phyloP scores from a whole-genome alignment of 2,329 filamentous ascomycete species.

The Chaetomiaceae sp. region DNA sequence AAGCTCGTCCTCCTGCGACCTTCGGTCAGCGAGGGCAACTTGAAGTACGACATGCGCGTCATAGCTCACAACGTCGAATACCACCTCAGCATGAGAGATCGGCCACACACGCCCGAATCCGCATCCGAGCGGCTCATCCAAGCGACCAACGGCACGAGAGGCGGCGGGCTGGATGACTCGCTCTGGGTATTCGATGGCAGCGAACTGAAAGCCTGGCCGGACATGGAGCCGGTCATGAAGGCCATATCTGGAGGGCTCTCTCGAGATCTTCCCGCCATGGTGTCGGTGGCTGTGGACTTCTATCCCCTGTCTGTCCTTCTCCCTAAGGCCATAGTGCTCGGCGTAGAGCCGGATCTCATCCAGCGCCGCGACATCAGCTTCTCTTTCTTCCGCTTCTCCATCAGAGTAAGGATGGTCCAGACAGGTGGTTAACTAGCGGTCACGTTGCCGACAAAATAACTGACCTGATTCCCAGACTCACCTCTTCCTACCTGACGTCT shows the following conservation, averaged over 20 bases:
- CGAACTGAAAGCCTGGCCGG: slow-evolving; percentile 81
- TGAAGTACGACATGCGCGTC: slow-evolving; percentile 98
- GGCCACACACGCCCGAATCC: slow-evolving; percentile 43
- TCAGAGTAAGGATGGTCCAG: slow-evolving; percentile 57
- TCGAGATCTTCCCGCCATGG: slow-evolving; percentile 65
- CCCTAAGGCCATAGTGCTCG: slow-evolving; percentile 84
- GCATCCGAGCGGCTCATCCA: slow-evolving; percentile 16
- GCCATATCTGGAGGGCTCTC: slow-evolving; percentile 59
- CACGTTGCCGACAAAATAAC: too few species aligned
- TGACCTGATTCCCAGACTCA: slow-evolving; percentile 58
- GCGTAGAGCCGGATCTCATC: slow-evolving; percentile 87
- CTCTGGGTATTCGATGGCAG: slow-evolving; percentile 91
- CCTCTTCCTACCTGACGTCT: slow-evolving; percentile 81
- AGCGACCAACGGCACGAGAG: slow-evolving; percentile 24
- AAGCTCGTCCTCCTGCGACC: slow-evolving; percentile 91
- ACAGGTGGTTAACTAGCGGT: too few species aligned
- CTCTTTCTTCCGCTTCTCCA: slow-evolving; percentile 80
- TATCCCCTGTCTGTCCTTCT: slow-evolving; percentile 84
- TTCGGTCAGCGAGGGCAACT: slow-evolving; percentile 71
- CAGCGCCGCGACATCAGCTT: slow-evolving; percentile 89
- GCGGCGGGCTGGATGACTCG: slow-evolving; percentile 66
- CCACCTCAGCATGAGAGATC: slow-evolving; percentile 86
- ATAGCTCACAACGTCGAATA: slow-evolving; percentile 96
- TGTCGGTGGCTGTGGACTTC: slow-evolving; percentile 84
- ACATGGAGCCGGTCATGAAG: slow-evolving; percentile 75